Percentiles rank a stretch among this genome's conserved stretches.
Conservation (phyloP, 2,329 filamentous ascomycete species). For the Aspergillus udagawae region DNA sequence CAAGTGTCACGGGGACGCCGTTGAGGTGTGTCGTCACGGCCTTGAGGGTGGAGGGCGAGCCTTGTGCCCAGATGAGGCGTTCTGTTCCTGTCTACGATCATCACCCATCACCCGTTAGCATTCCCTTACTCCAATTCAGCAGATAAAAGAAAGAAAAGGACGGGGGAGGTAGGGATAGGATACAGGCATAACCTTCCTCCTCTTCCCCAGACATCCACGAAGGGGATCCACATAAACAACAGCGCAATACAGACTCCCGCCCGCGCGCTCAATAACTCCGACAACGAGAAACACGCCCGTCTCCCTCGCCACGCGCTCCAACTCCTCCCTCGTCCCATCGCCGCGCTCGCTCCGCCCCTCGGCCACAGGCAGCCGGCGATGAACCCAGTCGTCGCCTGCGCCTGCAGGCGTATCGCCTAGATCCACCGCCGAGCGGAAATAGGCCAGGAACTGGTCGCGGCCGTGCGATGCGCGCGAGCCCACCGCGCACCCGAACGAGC, state of each 20-base stretch:
- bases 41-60: conserved; percentile 70
- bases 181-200: conserved; percentile 87
- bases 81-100: conserved; percentile 80
- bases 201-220: conserved; percentile 72
- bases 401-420: conserved; percentile 73
- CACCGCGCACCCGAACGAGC: conserved; percentile 69
- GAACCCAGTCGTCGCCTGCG: conserved; percentile 68
- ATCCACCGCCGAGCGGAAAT: conserved; percentile 76
- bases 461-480: conserved; percentile 66
- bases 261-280: conserved; percentile 74
- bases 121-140: no score
- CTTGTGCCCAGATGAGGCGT: conserved; percentile 84
- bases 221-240: conserved; percentile 77
- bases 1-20: conserved; percentile 74
- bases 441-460: conserved; percentile 75
- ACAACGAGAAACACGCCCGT: conserved; percentile 79
- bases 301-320: conserved; percentile 71
- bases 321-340: conserved; percentile 72
- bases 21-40: conserved; percentile 77
- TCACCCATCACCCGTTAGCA: no score
- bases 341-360: conserved; percentile 54
- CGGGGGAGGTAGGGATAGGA: no score
- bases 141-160: no score
- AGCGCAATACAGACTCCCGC: conserved; percentile 78
- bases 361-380: conserved; percentile 53